phyloP scores from a whole-genome alignment of 2,329 filamentous ascomycete species.

The Didymella pomorum region DNA sequence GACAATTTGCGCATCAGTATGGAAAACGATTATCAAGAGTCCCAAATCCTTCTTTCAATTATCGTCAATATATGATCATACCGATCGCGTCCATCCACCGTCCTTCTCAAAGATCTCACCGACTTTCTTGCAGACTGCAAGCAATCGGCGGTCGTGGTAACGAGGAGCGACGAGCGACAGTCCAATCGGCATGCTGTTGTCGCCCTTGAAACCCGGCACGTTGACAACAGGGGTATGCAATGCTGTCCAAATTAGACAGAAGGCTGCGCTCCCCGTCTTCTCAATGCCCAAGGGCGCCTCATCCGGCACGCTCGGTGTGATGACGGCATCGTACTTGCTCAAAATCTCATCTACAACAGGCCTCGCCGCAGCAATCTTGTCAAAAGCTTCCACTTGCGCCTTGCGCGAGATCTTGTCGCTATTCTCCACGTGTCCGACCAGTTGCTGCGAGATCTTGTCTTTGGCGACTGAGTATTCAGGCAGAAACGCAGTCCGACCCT shows the following conservation, averaged over 20 bases:
- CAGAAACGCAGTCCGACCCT: constrained; percentile 63
- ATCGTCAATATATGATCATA: background rate
- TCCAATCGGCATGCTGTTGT: constrained; percentile 67
- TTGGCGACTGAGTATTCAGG: constrained; percentile 61
- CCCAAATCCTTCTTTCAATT: background rate
- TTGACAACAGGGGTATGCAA: constrained; percentile 71
- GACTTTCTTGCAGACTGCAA: constrained; percentile 40
- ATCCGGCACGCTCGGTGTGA: constrained; percentile 67
- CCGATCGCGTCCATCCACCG: constrained; percentile 37
- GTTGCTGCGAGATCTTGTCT: constrained; percentile 55
- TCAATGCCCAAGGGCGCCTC: constrained; percentile 65
- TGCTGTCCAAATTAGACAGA: constrained; percentile 61
- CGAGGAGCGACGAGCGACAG: constrained; percentile 59
- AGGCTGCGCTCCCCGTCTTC: constrained; percentile 63
- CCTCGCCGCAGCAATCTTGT: constrained; percentile 62
- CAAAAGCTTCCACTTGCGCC: constrained; percentile 63
- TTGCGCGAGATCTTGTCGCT: constrained; percentile 53
- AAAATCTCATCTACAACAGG: constrained; percentile 64
- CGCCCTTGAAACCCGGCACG: constrained; percentile 67
- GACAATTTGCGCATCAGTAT: too few species aligned
- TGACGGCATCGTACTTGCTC: constrained; percentile 61
- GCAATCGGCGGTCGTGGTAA: constrained; percentile 41
- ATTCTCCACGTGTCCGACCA: constrained; percentile 64
- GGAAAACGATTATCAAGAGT: background rate
- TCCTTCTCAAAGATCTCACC: constrained; percentile 42